These are phyloP conservation scores for Scopulariopsis brevicaulis DNA, from an alignment of 2,329 filamentous ascomycete species.

Conservation along the genomic window DNA sequence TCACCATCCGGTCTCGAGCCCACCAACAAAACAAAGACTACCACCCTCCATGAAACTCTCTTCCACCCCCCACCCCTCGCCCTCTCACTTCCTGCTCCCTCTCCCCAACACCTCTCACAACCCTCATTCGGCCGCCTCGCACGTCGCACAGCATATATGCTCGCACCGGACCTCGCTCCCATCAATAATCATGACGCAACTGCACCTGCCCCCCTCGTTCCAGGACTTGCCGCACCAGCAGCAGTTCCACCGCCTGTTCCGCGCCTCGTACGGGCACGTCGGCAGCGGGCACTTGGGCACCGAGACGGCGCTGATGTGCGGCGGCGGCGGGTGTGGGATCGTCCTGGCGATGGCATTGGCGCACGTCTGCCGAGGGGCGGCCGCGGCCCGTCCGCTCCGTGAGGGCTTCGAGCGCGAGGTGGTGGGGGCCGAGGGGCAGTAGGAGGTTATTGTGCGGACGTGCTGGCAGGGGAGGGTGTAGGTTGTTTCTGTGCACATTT, in stretches of 20 bases:
- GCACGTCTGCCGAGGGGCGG: constrained; percentile 24
- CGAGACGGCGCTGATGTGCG: constrained; percentile 21
- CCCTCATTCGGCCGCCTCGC: constrained; percentile 23
- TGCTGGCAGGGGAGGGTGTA: constrained; percentile 41
- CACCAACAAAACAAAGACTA: no score
- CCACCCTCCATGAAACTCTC: neutral
- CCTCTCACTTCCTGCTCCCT: neutral
- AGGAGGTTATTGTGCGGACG: constrained; percentile 29
- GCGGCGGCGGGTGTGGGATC: constrained; percentile 34
- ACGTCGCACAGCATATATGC: constrained; percentile 41
- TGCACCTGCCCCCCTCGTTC: constrained; percentile 37
- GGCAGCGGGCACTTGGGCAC: constrained; percentile 31
- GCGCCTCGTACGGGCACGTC: constrained; percentile 36
- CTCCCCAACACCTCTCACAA: neutral
- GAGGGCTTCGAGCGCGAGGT: neutral
- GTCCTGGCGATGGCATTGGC: constrained; percentile 27
- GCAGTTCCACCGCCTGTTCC: constrained; percentile 40
- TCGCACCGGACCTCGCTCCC: constrained; percentile 36
- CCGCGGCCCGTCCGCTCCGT: constrained; percentile 6
- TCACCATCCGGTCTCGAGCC: no score
- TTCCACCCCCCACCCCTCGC: neutral
- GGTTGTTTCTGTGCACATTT: constrained; percentile 37
- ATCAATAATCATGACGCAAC: constrained; percentile 40
- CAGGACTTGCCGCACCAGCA: constrained; percentile 44
- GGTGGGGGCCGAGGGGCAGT: constrained; percentile 18